A percentile compares a stretch with the other conserved stretches of the same genome.
phyloP scores from a whole-genome alignment of 2,329 filamentous ascomycete genomes.

The Botrytis squamosa region DNA sequence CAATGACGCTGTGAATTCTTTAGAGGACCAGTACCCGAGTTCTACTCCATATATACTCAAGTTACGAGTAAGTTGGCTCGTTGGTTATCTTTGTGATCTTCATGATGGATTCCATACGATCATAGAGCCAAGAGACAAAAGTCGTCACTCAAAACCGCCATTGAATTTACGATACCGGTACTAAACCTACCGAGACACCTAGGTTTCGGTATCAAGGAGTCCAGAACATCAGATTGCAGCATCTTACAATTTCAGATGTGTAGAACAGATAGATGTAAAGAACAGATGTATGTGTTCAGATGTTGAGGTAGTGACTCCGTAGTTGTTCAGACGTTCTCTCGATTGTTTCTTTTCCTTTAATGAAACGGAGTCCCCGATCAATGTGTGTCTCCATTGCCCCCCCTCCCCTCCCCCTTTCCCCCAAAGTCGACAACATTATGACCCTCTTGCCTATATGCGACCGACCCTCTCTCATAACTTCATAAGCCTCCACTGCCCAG shows the following conservation, averaged over 20 bases:
- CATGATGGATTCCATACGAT: background rate
- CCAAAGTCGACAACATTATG: background rate
- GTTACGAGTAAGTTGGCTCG: background rate
- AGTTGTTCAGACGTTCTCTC: background rate
- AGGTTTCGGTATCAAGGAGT: background rate
- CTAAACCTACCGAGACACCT: background rate
- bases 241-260: background rate
- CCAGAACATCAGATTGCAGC: background rate
- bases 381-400: background rate
- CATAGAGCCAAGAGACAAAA: background rate
- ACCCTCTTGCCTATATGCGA: background rate
- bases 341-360: background rate
- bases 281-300: background rate
- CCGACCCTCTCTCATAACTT: background rate
- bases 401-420: background rate
- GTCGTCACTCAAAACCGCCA: background rate
- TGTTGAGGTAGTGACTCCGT: background rate
- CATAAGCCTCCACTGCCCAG: background rate
- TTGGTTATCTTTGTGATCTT: background rate
- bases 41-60: background rate
- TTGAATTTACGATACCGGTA: conserved; percentile 1
- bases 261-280: background rate
- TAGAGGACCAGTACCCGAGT: background rate
- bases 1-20: background rate
- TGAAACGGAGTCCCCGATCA: conserved; percentile 1